Percentiles rank a stretch among this genome's conserved stretches.
Conservation (phyloP, 257 asterid genomes). For the Capsicum baccatum region DNA sequence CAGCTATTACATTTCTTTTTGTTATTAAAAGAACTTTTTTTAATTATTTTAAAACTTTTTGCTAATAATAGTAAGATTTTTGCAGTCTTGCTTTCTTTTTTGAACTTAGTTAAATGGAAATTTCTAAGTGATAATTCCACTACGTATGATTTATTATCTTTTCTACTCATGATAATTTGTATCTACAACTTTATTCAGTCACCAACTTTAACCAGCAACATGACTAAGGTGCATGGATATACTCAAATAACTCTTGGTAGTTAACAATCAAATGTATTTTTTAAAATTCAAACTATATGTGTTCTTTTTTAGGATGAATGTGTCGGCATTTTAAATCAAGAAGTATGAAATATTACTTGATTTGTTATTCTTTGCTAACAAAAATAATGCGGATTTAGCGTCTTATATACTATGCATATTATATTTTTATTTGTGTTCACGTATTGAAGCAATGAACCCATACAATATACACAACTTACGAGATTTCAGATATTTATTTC, state of each 20-base stretch:
- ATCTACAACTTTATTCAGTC: not conserved
- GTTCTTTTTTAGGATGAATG: not conserved
- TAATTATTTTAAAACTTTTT: too few species aligned
- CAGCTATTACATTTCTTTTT: too few species aligned
- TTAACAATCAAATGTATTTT: not conserved
- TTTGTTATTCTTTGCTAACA: fast-evolving
- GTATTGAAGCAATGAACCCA: not conserved
- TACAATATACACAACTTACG: not conserved
- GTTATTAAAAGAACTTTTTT: too few species aligned
- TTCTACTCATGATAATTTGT: not conserved
- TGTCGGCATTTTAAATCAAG: not conserved
- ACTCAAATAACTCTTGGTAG: not conserved
- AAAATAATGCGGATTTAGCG: fast-evolving
- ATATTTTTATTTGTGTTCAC: not conserved
- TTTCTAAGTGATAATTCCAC: not conserved
- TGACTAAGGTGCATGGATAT: not conserved
- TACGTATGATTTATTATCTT: not conserved
- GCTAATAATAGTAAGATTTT: not conserved
- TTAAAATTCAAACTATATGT: not conserved
- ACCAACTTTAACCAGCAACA: not conserved
- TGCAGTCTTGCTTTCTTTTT: not conserved
- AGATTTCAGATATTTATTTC: not conserved
- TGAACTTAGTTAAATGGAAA: conserved; percentile 21
- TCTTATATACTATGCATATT: not conserved
- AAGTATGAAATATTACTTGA: not conserved